These are phyloP conservation scores for Malassezia obtusa DNA, from an alignment of 1,284 basidiomycete species.

Conservation along the genomic window DNA sequence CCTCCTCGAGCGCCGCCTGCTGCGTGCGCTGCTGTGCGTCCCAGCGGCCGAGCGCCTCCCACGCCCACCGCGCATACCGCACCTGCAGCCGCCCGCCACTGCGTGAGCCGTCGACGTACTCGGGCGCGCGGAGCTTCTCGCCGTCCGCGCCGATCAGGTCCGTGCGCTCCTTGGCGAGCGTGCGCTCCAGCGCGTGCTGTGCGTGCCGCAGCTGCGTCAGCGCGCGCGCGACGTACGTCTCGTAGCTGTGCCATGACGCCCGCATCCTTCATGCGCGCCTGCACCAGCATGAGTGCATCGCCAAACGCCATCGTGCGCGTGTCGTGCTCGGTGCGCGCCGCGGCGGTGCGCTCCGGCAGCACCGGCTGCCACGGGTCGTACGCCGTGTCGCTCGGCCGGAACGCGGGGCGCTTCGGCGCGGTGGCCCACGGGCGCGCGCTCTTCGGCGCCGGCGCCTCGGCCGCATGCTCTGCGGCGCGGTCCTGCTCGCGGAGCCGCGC, in stretches of 20 bases:
- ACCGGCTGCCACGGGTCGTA: neutral
- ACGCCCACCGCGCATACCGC: conserved; percentile 8
- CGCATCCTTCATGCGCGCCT: neutral
- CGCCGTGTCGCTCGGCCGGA: neutral
- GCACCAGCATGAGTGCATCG: neutral
- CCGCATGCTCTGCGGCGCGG: neutral
- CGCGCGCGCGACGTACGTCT: neutral
- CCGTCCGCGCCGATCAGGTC: conserved; percentile 2
- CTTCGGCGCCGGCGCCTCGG: neutral
- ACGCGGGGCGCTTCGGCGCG: neutral
- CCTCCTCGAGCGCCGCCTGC: conserved; percentile 7
- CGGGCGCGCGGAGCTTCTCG: conserved; percentile 1
- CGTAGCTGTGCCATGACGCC: neutral
- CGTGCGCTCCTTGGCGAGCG: neutral
- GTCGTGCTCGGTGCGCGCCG: neutral
- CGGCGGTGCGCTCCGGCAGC: neutral
- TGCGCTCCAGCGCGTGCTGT: conserved; percentile 4
- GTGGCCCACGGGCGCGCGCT: conserved; percentile 3
- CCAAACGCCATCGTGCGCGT: conserved; percentile 1
- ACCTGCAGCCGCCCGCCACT: conserved; percentile 11
- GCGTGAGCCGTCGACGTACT: conserved; percentile 6
- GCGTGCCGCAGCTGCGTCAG: conserved; percentile 1
- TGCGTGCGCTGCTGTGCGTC: neutral
- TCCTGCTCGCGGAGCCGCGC: conserved; percentile 14
- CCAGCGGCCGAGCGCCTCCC: conserved; percentile 18